Evolutionary conservation across 805 yeast genomes (phyloP).

Genomic region (Ogataea naganishii): DNA sequence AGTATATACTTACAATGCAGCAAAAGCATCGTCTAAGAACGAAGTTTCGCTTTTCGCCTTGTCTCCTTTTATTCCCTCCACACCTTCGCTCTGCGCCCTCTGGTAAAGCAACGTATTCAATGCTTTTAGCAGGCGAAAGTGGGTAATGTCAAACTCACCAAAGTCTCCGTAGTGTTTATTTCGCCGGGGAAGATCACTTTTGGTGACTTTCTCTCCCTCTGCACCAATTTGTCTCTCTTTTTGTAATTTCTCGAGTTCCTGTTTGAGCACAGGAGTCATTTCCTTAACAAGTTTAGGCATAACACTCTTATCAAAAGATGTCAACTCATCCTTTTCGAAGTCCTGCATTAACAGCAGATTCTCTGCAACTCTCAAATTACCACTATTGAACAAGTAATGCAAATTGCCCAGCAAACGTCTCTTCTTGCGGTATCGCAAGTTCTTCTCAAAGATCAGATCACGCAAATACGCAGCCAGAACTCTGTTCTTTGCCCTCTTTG

Average conservation of each 20-base stretch:
- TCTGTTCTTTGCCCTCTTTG: slow-evolving; percentile 17
- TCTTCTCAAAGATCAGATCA: slow-evolving; percentile 14
- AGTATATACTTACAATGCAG: no score
- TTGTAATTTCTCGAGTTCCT: neutral
- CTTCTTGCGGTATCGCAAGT: slow-evolving; percentile 9
- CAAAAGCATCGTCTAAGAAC: no score
- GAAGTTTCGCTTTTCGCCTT: no score
- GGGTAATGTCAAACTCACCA: slow-evolving; percentile 14
- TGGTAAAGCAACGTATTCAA: no score
- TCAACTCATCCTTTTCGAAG: neutral
- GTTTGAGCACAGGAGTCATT: neutral
- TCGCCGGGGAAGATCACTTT: no score
- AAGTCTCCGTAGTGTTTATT: slow-evolving; percentile 2
- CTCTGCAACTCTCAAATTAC: slow-evolving; percentile 1
- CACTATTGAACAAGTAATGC: slow-evolving; percentile 8
- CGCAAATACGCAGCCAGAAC: slow-evolving; percentile 18
- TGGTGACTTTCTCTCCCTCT: slow-evolving; percentile 2
- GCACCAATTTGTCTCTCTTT: slow-evolving; percentile 1
- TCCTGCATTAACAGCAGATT: slow-evolving; percentile 2
- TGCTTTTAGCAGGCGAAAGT: slow-evolving; percentile 11
- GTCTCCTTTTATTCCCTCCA: no score
- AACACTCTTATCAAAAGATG: neutral
- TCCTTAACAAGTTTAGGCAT: neutral
- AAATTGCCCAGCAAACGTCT: slow-evolving; percentile 18
- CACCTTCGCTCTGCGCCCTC: no score